Evolutionary conservation across 1,284 basidiomycete genomes (phyloP).

Genomic region (Boletus sp.): DNA sequence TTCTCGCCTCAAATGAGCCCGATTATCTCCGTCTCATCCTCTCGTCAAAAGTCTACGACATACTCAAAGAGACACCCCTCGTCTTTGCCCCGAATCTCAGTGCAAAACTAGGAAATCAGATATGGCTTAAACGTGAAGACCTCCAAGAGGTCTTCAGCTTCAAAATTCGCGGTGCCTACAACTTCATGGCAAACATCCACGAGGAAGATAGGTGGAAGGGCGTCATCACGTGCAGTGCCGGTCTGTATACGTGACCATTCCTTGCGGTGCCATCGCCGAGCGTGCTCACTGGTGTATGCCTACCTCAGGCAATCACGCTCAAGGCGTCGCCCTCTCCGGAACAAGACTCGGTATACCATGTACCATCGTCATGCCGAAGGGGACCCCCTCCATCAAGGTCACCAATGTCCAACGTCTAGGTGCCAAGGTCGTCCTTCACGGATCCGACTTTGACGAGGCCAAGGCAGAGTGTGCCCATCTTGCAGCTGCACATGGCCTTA

Average conservation of each 20-base stretch:
- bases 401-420: slow-evolving; percentile 91
- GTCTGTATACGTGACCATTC: slow-evolving; percentile 42
- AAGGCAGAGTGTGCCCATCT: slow-evolving; percentile 93
- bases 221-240: slow-evolving; percentile 96
- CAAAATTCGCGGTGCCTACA: slow-evolving; percentile 98
- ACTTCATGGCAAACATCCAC: slow-evolving; percentile 92
- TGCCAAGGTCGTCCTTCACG: slow-evolving; percentile 92
- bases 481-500: slow-evolving; percentile 72
- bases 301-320: slow-evolving; percentile 91
- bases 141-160: slow-evolving; percentile 98
- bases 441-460: slow-evolving; percentile 94
- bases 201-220: slow-evolving; percentile 96
- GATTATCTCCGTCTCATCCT: slow-evolving; percentile 95
- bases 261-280: slow-evolving; percentile 1
- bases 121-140: slow-evolving; percentile 95
- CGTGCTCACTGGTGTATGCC: background rate
- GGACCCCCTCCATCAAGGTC: slow-evolving; percentile 96
- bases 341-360: slow-evolving; percentile 86
- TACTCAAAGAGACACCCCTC: slow-evolving; percentile 91
- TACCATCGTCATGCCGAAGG: slow-evolving; percentile 97
- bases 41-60: slow-evolving; percentile 92
- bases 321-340: slow-evolving; percentile 96
- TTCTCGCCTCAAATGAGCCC: slow-evolving; percentile 72
- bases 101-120: slow-evolving; percentile 84
- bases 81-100: slow-evolving; percentile 87